Base-by-base conservation (phyloP, 108 stramenopile species). In the Cylindrotheca closterium region DNA sequence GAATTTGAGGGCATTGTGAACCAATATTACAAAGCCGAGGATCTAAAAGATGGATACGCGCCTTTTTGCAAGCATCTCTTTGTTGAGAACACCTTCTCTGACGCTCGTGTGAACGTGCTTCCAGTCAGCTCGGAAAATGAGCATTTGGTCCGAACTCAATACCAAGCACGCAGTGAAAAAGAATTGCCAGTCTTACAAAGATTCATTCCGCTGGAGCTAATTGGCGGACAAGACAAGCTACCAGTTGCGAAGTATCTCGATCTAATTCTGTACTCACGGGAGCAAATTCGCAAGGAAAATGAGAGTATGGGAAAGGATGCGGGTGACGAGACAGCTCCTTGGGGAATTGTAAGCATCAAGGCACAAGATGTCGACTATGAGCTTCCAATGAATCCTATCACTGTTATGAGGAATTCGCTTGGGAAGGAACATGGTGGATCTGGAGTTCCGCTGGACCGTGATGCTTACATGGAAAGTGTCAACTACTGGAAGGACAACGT, bases 41-140 rank as follows among this genome's bases (percentile, higher is more conserved):
- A 65, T 37, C 82, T 98, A 1, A 55, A 79, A 51, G 91, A 91
- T 18, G 97, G 97, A 26, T 99, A 99, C 68, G 98, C 98, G 4
- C 93, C 97, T 32, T 99, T 99, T 68, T 99, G 98, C 80, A 99
- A 99, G 80, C 98, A 99, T 61, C 27, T 99, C 3, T 99, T 99
- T 64, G 47, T 99, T 28, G 67, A 70, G n/a, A 96, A 96, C 63
- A 83, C 87, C 60, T 92, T 94, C 76, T 76, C 87, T 37, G 70
- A 84, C 57, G 93, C 87, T 4, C 30, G 64, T 15, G 81, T 88
- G 53, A 90, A 90, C 52, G 88, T 90, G 0, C 22, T 93, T 48
- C 79, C 86, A 2, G 91, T 96, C 53, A 95, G 85, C 17, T 30
- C 60, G 10, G 93, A 88, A 17, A 96, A 96, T 71, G 83, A 91